Conservation (phyloP, 306 rosid genomes). For the Hylodesmum podocarpum region DNA sequence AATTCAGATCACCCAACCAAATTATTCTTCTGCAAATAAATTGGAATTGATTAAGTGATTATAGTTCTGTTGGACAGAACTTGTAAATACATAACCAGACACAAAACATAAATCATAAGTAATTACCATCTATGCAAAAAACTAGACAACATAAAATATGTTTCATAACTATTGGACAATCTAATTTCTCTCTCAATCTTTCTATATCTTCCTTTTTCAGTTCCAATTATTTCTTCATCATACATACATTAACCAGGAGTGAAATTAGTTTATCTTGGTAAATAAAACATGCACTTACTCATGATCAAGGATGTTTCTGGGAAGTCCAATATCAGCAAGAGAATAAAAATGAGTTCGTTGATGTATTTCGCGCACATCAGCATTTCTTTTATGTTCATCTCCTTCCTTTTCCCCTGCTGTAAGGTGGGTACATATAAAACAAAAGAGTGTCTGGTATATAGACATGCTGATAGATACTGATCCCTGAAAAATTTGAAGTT, state of each 20-base stretch:
- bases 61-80: background rate
- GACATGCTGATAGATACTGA: slow-evolving; percentile 93
- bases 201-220: too few relatives aligned
- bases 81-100: background rate
- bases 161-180: background rate
- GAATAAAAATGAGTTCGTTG: slow-evolving; percentile 73
- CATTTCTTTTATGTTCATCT: slow-evolving; percentile 75
- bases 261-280: background rate
- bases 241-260: background rate
- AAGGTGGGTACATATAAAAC: slow-evolving; percentile 92
- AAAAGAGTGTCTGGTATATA: slow-evolving; percentile 80
- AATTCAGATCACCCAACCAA: slow-evolving; percentile 95
- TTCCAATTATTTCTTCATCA: too few relatives aligned
- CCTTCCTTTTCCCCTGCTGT: slow-evolving; percentile 82
- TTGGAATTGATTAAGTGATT: slow-evolving; percentile 25
- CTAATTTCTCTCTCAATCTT: background rate
- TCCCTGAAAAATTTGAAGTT: slow-evolving; percentile 57
- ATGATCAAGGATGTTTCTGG: slow-evolving; percentile 63
- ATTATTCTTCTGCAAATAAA: slow-evolving; percentile 71
- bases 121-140: background rate
- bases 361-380: slow-evolving; percentile 76
- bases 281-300: slow-evolving; percentile 59
- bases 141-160: background rate
- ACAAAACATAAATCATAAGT: background rate
- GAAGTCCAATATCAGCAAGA: slow-evolving; percentile 56